These are phyloP conservation scores for Heliosperma pusillum DNA, from an alignment of 148 eudicot genomes.

Conservation along the genomic window DNA sequence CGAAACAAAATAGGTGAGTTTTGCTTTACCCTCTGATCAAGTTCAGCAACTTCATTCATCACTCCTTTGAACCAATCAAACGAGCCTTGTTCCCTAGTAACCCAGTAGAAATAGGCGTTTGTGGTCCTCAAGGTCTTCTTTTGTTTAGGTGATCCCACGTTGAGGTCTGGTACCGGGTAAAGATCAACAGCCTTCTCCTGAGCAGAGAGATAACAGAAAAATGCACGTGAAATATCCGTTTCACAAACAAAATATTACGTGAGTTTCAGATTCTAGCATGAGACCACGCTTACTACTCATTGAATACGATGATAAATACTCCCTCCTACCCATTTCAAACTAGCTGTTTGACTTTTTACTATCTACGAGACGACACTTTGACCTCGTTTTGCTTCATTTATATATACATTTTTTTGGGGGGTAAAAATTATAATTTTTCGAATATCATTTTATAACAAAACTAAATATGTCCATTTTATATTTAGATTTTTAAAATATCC, in stretches of 20 bases:
- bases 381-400: too few species aligned
- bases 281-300: background rate
- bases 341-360: too few species aligned
- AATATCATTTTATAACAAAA: too few species aligned
- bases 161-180: slow-evolving; percentile 41
- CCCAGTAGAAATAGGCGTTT: slow-evolving; percentile 99
- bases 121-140: slow-evolving; percentile 76
- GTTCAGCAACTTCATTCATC: slow-evolving; percentile 97
- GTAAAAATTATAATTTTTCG: too few species aligned
- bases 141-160: slow-evolving; percentile 34
- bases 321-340: too few species aligned
- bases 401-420: too few species aligned
- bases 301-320: background rate
- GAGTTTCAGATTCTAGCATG: background rate
- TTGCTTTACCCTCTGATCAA: slow-evolving; percentile 77
- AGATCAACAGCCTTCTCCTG: slow-evolving; percentile 44
- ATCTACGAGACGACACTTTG: too few species aligned
- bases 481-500: too few species aligned
- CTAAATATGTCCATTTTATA: too few species aligned
- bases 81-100: slow-evolving; percentile 94
- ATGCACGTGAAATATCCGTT: slow-evolving; percentile 3
- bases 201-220: slow-evolving; percentile 6
- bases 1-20: background rate
- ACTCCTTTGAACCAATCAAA: slow-evolving; percentile 99
- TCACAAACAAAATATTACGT: background rate